phyloP scores from a whole-genome alignment of 768 basidiomycete species.

The Mrakia frigida region DNA sequence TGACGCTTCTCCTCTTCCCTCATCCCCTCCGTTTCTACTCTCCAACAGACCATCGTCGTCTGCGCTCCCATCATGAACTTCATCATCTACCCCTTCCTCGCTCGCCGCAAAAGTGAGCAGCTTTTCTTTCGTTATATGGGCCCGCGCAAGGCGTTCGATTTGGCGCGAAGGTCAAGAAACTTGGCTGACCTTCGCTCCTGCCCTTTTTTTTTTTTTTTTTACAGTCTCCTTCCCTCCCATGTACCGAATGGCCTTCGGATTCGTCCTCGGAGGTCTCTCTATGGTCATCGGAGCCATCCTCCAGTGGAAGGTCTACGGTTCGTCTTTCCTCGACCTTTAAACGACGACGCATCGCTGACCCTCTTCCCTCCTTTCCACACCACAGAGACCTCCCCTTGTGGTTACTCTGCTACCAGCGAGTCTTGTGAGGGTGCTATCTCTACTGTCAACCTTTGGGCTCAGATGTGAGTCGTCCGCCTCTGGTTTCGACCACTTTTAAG shows the following conservation, averaged over 20 bases:
- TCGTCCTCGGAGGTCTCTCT: constrained; percentile 1
- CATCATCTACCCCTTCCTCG: constrained; percentile 39
- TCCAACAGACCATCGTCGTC: constrained; percentile 34
- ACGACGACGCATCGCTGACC: too few species aligned
- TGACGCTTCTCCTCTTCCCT: too few species aligned
- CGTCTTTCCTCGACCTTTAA: too few species aligned
- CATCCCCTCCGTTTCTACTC: too few species aligned
- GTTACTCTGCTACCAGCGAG: constrained; percentile 36
- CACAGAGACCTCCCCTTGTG: constrained; percentile 40
- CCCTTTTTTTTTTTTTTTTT: too few species aligned
- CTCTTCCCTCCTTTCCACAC: too few species aligned
- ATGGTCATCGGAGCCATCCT: constrained; percentile 37
- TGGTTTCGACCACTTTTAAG: too few species aligned
- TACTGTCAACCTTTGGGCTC: constrained; percentile 35
- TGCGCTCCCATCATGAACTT: constrained; percentile 36
- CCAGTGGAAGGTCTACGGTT: constrained; percentile 42
- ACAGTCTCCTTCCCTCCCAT: constrained; percentile 38
- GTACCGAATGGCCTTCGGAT: constrained; percentile 34
- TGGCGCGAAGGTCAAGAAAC: too few species aligned
- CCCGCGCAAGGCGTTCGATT: too few species aligned
- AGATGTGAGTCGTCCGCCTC: constrained; percentile 33
- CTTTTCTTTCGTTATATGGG: too few species aligned
- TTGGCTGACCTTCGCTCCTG: too few species aligned
- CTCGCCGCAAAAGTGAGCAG: constrained; percentile 33
- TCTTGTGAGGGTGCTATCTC: neutral